These are phyloP conservation scores for Lodderomyces parapsilosis DNA, from an alignment of 1,139 yeast genomes.

Conservation along the genomic window DNA sequence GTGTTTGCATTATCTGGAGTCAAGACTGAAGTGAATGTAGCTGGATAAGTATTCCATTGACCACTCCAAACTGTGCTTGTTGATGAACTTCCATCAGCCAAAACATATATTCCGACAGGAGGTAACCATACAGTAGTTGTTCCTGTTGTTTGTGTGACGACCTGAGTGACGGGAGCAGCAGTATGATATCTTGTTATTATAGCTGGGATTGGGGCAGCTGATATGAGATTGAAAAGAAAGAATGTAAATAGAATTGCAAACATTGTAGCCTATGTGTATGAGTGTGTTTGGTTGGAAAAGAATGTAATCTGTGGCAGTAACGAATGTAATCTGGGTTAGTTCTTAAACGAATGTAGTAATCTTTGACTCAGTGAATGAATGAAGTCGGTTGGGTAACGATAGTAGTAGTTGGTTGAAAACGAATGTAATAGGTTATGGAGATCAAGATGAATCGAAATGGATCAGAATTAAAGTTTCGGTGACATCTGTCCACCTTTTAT, in stretches of 20 bases:
- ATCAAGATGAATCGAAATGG: neutral
- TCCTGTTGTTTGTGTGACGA: constrained; percentile 54
- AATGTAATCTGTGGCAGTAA: neutral
- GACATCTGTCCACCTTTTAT: neutral
- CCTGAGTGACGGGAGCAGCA: constrained; percentile 57
- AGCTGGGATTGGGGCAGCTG: constrained; percentile 37
- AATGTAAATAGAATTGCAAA: constrained; percentile 17
- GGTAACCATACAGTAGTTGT: constrained; percentile 63
- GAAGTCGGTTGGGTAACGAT: neutral
- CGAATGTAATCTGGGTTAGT: neutral
- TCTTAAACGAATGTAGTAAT: neutral
- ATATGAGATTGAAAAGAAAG: constrained; percentile 20
- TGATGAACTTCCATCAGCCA: constrained; percentile 57
- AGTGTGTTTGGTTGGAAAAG: neutral
- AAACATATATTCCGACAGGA: constrained; percentile 62
- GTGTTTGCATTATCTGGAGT: constrained; percentile 5
- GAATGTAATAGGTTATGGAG: constrained; percentile 3
- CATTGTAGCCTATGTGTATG: constrained; percentile 4
- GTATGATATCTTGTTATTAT: constrained; percentile 62
- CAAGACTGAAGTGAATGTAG: constrained; percentile 17
- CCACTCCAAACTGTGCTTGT: constrained; percentile 51
- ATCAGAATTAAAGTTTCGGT: neutral
- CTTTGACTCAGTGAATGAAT: constrained; percentile 4
- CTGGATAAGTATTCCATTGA: constrained; percentile 29
- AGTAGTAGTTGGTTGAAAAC: neutral